Percentiles rank a stretch among this genome's conserved stretches.
Evolutionary conservation across 2,329 filamentous ascomycete species (phyloP).

Genomic region (Basipetospora sp.): DNA sequence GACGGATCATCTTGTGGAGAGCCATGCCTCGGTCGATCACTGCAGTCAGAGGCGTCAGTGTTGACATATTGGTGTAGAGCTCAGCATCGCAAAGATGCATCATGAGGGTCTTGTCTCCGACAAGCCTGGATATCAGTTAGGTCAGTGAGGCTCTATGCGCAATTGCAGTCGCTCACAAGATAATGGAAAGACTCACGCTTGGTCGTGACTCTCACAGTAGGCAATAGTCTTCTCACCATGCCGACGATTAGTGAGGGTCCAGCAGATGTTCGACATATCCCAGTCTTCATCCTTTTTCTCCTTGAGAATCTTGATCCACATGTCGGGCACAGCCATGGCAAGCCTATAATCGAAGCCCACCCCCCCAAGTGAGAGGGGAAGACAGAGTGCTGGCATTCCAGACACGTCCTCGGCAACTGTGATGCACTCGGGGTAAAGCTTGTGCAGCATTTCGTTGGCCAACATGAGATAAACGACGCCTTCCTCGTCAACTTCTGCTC

Average conservation of each 20-base stretch:
- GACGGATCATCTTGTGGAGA: constrained; percentile 92
- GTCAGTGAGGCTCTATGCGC: constrained; percentile 2
- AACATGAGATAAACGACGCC: constrained; percentile 90
- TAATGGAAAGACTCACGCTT: constrained; percentile 54
- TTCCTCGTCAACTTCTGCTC: constrained; percentile 75
- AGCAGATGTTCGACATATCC: constrained; percentile 75
- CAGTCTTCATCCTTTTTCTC: constrained; percentile 82
- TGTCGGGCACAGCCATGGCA: constrained; percentile 92
- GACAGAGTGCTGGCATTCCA: constrained; percentile 91
- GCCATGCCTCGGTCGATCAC: constrained; percentile 82
- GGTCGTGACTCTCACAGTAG: constrained; percentile 92
- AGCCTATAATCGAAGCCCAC: constrained; percentile 95
- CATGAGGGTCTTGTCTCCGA: constrained; percentile 91
- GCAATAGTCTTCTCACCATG: constrained; percentile 97
- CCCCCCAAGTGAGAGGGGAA: constrained; percentile 72
- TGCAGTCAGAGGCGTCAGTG: constrained; percentile 65
- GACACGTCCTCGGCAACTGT: constrained; percentile 96
- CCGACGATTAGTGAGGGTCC: constrained; percentile 79
- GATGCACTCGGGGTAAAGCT: constrained; percentile 74
- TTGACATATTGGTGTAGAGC: constrained; percentile 96
- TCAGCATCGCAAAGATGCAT: constrained; percentile 97
- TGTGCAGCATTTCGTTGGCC: constrained; percentile 88
- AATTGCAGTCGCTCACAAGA: too few species aligned
- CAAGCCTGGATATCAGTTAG: constrained; percentile 44
- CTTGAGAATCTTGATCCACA: constrained; percentile 98